Evolutionary conservation across 2,329 filamentous ascomycete genomes (phyloP).

Genomic region (Dryadomyces quercivorus): DNA sequence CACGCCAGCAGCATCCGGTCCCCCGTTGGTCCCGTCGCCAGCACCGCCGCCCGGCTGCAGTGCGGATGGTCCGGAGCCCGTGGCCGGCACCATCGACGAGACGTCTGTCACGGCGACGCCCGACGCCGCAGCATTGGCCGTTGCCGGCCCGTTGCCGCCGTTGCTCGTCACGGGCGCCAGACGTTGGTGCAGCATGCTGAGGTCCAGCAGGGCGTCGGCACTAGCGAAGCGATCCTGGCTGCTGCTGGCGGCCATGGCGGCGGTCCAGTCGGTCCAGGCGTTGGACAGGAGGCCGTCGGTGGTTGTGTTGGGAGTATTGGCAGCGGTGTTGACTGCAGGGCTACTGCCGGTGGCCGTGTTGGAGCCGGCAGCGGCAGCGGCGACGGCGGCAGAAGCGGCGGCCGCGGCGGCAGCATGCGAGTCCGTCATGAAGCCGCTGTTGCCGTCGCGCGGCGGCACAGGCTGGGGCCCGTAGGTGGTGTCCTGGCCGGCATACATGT

Average conservation of each 20-base stretch:
- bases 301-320: not conserved
- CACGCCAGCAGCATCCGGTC: too few relatives aligned
- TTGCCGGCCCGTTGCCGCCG: too few relatives aligned
- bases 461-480: conserved; percentile 7
- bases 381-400: not conserved
- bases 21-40: too few relatives aligned
- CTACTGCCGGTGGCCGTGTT: not conserved
- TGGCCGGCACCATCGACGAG: too few relatives aligned
- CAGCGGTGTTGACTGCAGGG: not conserved
- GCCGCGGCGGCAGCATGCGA: not conserved
- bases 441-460: too few relatives aligned
- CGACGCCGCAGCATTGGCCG: too few relatives aligned
- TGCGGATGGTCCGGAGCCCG: too few relatives aligned
- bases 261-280: conserved; percentile 43
- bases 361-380: not conserved
- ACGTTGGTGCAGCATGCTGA: conserved; percentile 22
- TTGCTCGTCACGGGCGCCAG: not conserved
- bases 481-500: conserved; percentile 4
- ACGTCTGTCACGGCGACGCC: too few relatives aligned
- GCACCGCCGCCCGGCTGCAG: too few relatives aligned
- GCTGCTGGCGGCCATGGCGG: conserved; percentile 35
- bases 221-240: conserved; percentile 28
- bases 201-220: conserved; percentile 34
- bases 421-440: not conserved
- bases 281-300: conserved; percentile 19